Evolutionary conservation across 345 rosid species (phyloP).

Genomic region (Conringia planisiliqua): DNA sequence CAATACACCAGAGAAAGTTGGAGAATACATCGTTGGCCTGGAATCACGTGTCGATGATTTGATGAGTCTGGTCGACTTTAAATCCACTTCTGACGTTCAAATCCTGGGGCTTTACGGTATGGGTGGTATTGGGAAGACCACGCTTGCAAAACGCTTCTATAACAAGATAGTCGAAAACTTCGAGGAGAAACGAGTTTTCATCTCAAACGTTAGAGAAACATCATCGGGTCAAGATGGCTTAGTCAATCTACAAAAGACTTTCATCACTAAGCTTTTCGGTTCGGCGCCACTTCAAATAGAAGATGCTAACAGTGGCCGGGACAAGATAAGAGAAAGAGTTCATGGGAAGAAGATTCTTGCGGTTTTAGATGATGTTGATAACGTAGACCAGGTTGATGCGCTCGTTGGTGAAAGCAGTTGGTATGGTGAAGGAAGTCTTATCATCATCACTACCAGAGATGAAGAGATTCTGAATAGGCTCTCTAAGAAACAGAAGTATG

Average conservation of each 20-base stretch:
- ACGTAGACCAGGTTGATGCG: constrained; percentile 40
- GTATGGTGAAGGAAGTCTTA: constrained; percentile 49
- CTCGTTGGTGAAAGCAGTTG: constrained; percentile 43
- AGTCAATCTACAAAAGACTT: constrained; percentile 38
- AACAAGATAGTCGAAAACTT: constrained; percentile 11
- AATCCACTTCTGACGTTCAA: neutral
- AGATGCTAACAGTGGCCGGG: constrained; percentile 27
- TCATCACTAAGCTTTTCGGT: constrained; percentile 30
- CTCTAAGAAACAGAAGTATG: constrained; percentile 33
- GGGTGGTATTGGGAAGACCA: constrained; percentile 44
- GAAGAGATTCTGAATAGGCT: constrained; percentile 28
- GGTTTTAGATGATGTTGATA: constrained; percentile 62
- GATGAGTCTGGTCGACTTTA: neutral
- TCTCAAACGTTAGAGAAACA: constrained; percentile 32
- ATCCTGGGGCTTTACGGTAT: constrained; percentile 35
- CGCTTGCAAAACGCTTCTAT: constrained; percentile 27
- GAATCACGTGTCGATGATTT: constrained; percentile 6
- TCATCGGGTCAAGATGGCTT: constrained; percentile 27
- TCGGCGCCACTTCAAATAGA: neutral
- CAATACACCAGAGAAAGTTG: constrained; percentile 49
- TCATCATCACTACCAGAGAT: constrained; percentile 67
- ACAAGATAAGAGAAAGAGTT: constrained; percentile 19
- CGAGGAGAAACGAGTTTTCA: constrained; percentile 25
- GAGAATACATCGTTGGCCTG: constrained; percentile 31
- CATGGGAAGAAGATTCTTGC: constrained; percentile 35